A percentile compares a stretch with the other conserved stretches of the same genome.
phyloP scores from a whole-genome alignment of 148 eudicot genomes.

The Vaccinium macrocarpon region DNA sequence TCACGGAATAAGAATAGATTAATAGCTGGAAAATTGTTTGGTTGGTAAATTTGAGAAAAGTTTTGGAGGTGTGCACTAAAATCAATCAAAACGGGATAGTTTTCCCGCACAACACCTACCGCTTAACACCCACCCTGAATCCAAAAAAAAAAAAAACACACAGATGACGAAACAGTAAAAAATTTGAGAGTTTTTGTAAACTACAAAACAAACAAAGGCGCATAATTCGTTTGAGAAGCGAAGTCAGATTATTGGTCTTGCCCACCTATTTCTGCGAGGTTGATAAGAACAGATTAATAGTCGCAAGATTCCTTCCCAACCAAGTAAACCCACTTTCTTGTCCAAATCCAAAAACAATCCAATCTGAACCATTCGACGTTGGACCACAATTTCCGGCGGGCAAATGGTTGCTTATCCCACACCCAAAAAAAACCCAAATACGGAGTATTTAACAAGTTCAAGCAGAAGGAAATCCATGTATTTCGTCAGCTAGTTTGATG shows the following conservation, averaged over 20 bases:
- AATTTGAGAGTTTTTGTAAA: no score
- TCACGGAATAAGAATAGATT: no score
- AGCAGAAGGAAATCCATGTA: background rate
- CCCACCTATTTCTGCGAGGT: background rate
- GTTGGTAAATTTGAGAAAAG: no score
- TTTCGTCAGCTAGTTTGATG: background rate
- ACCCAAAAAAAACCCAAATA: background rate
- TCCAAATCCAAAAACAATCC: background rate
- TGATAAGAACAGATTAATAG: background rate
- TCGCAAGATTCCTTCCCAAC: background rate
- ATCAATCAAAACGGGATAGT: no score
- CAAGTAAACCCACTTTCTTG: background rate
- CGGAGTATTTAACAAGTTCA: background rate
- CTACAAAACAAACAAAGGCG: no score
- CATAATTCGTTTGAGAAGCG: background rate
- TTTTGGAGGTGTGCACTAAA: no score
- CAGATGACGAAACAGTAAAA: no score
- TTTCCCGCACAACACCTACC: no score
- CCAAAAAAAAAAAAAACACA: no score
- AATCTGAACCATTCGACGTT: background rate
- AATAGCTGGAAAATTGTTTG: no score
- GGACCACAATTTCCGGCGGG: background rate
- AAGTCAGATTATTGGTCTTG: background rate
- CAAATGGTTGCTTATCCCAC: background rate
- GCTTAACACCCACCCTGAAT: no score